These are phyloP conservation scores for Colletotrichum sp. DNA, from an alignment of 2,329 filamentous ascomycete genomes.

Conservation along the genomic window DNA sequence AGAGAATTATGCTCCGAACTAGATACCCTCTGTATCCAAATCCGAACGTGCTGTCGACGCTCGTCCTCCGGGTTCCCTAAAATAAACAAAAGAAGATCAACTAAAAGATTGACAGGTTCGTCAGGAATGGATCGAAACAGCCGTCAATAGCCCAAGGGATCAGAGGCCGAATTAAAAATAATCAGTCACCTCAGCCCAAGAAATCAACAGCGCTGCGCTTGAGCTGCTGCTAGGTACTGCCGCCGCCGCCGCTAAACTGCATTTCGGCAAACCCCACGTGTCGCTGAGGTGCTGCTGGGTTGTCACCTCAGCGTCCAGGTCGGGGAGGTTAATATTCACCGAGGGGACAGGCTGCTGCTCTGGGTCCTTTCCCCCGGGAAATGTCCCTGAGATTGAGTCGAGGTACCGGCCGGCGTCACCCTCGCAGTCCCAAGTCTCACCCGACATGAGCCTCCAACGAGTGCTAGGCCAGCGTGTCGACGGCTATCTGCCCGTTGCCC, in stretches of 20 bases:
- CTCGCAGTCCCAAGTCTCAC: neutral
- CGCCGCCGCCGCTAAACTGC: slow-evolving; percentile 13
- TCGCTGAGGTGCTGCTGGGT: neutral
- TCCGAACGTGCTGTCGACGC: neutral
- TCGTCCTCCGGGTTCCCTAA: neutral
- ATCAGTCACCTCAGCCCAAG: neutral
- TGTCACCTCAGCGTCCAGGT: neutral
- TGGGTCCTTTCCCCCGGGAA: slow-evolving; percentile 1
- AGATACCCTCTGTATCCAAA: neutral
- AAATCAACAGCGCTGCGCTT: slow-evolving; percentile 2
- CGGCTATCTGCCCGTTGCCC: neutral
- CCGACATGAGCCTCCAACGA: neutral
- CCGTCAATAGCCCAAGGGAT: neutral
- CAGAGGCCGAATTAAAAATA: neutral
- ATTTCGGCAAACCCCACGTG: slow-evolving; percentile 18
- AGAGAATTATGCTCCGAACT: neutral
- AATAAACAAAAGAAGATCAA: neutral
- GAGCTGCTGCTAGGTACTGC: neutral
- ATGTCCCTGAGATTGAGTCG: slow-evolving; percentile 3
- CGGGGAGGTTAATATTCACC: slow-evolving; percentile 8
- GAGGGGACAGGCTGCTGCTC: neutral
- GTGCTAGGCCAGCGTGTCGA: neutral
- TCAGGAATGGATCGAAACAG: neutral
- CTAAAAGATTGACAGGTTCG: neutral
- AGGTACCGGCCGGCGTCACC: neutral